These are phyloP conservation scores for Oxytropis ochrocephala DNA, from an alignment of 306 rosid genomes.

Conservation along the genomic window DNA sequence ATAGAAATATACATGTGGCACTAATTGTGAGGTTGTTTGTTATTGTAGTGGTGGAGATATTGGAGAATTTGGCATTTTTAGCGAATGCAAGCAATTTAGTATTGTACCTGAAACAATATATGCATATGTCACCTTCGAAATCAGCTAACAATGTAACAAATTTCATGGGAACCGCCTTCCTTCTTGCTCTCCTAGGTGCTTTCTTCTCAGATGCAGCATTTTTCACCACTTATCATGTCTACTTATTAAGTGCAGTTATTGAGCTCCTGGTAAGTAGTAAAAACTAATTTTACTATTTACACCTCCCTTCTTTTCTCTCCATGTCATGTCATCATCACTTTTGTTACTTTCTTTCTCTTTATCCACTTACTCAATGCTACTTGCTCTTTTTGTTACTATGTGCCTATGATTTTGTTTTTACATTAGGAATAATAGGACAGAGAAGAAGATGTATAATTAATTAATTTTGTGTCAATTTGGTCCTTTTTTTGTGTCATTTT, in stretches of 20 bases:
- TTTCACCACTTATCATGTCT: constrained; percentile 75
- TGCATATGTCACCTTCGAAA: constrained; percentile 81
- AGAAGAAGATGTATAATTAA: neutral
- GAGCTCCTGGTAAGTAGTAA: constrained; percentile 63
- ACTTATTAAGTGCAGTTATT: constrained; percentile 70
- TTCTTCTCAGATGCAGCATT: constrained; percentile 85
- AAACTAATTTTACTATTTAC: neutral
- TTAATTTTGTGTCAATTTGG: too few relatives aligned
- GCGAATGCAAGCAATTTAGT: constrained; percentile 98
- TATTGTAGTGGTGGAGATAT: constrained; percentile 62
- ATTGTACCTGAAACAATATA: constrained; percentile 41
- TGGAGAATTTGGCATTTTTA: constrained; percentile 85
- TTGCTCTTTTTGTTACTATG: neutral
- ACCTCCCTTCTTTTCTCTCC: neutral
- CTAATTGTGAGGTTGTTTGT: neutral
- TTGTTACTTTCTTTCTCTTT: neutral
- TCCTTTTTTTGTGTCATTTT: too few relatives aligned
- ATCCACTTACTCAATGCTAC: too few relatives aligned
- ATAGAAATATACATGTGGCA: neutral
- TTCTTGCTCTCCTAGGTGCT: constrained; percentile 94
- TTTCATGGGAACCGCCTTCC: constrained; percentile 97
- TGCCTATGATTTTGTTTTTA: neutral
- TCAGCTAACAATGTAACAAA: constrained; percentile 84
- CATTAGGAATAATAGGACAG: neutral
- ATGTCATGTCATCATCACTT: constrained; percentile 7